phyloP scores from a whole-genome alignment of 257 asterid species.

The Solanum dulcamara region DNA sequence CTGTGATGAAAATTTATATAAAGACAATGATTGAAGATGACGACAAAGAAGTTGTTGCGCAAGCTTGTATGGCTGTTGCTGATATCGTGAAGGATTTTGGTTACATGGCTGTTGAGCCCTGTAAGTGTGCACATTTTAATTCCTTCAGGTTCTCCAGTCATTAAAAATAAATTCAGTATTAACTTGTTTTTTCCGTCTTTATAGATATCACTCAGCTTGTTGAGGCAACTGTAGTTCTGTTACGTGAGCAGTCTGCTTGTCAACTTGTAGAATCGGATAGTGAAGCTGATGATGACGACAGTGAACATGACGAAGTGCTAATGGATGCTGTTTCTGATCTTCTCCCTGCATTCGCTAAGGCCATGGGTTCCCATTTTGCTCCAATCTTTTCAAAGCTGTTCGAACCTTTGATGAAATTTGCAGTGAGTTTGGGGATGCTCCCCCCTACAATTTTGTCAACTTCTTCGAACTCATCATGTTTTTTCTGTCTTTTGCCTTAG shows the following conservation, averaged over 20 bases:
- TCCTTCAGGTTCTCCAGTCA: constrained; percentile 1
- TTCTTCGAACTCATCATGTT: not conserved
- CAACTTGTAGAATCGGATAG: constrained; percentile 77
- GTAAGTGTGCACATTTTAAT: constrained; percentile 38
- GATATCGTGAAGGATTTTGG: constrained; percentile 82
- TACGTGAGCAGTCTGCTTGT: constrained; percentile 74
- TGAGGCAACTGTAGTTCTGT: constrained; percentile 66
- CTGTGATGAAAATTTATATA: constrained; percentile 68
- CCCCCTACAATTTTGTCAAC: not conserved
- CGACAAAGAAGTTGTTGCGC: constrained; percentile 98
- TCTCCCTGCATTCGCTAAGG: constrained; percentile 95
- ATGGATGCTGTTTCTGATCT: constrained; percentile 99
- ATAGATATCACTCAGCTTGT: constrained; percentile 63
- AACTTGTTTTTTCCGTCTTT: not conserved
- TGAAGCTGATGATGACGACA: constrained; percentile 76
- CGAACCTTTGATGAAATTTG: constrained; percentile 83
- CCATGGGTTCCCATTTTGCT: constrained; percentile 82
- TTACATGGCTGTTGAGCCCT: constrained; percentile 76
- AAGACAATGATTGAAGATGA: constrained; percentile 88
- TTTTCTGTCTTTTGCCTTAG: not conserved
- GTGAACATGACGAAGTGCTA: constrained; percentile 92
- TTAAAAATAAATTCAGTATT: not conserved
- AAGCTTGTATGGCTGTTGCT: constrained; percentile 79
- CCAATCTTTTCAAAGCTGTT: constrained; percentile 67
- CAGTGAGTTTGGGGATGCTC: constrained; percentile 35